Evolutionary conservation across 2,329 filamentous ascomycete species (phyloP), one percentile per base, ranked within the genome.

Genomic region (Ophiostoma piceae): DNA sequence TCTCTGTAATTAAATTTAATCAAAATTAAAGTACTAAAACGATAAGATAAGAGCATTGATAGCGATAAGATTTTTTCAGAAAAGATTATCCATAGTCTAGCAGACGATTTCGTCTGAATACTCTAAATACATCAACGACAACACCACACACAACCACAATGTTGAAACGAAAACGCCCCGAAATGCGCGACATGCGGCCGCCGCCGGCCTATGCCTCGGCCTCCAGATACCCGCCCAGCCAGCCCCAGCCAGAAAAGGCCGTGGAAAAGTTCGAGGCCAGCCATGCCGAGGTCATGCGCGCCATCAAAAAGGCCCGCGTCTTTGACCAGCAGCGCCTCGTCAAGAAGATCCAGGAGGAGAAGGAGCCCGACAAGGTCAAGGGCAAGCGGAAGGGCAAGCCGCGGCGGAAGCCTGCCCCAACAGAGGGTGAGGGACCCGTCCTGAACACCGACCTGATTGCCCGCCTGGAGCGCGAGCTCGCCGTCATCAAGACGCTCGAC

Each of bases 251-350:
- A 1, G 71, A 73, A 37, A 71, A 70, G 35, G 71, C 71, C 39
- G 57, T 73, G 16, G 47, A 47, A 16, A 29, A 47, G 9, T 73
- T 74, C 22, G 71, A 73, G 57, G 68, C 68, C 16, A 71, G 69
- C 69, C 35, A 68, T 5, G 57, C 86, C 76, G 83, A 88, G 47
- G 81, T 94, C 9, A 84, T 84, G 72, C 84, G 87, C 71, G 89
- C 89, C 0, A 82, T 94, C 71, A 92, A 92, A 78, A 82, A 84
- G 12, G 89, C 88, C 70, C 92, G 91, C 76, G 88, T 89, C 66
- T 90, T 92, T 76, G 91, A 94, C 81, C 85, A 91, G 65, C 92
- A 94, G 79, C 91, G 92, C 73, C 84, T 91, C 71, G 84, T 89
- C 72, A 89, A 87, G 77, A 81, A 84, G 60, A 78, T 86, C 16